A percentile compares a stretch with the other conserved stretches of the same genome.
These are phyloP conservation scores for Teratosphaeriaceae sp. DNA, from an alignment of 2,329 filamentous ascomycete genomes.

Conservation along the genomic window DNA sequence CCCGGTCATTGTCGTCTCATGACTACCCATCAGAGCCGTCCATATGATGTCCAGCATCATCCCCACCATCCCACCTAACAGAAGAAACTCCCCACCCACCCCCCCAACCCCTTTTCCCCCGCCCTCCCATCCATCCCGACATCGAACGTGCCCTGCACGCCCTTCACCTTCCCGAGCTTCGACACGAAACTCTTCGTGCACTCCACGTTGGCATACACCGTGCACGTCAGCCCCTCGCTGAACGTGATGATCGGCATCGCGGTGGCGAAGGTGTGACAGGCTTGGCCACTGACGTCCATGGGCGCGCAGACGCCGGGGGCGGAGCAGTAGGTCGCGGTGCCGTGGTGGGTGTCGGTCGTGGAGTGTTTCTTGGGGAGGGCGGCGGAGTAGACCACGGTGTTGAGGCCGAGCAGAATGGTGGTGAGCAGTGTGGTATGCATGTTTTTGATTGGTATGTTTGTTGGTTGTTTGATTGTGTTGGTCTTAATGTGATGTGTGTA, in stretches of 20 bases:
- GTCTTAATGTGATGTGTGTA: not conserved
- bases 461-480: not conserved
- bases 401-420: not conserved
- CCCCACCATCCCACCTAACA: not conserved
- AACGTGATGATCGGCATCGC: not conserved
- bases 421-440: slow-evolving; percentile 1
- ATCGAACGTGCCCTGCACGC: not conserved
- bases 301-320: not conserved
- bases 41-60: too few relatives aligned
- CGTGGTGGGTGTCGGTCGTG: not conserved
- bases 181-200: not conserved
- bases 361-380: not conserved
- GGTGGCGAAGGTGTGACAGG: not conserved
- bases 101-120: not conserved
- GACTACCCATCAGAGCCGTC: not conserved
- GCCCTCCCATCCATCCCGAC: slow-evolving; percentile 1
- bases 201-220: not conserved
- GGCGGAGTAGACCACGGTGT: not conserved
- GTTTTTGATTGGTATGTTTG: not conserved
- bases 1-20: not conserved
- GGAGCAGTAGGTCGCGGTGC: slow-evolving; percentile 1
- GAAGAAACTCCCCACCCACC: slow-evolving; percentile 1
- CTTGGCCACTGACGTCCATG: not conserved
- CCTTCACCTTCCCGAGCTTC: not conserved
- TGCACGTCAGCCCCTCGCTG: not conserved